Conservation (phyloP, 176 grass and related monocot genomes). For the Triticum monococcum region DNA sequence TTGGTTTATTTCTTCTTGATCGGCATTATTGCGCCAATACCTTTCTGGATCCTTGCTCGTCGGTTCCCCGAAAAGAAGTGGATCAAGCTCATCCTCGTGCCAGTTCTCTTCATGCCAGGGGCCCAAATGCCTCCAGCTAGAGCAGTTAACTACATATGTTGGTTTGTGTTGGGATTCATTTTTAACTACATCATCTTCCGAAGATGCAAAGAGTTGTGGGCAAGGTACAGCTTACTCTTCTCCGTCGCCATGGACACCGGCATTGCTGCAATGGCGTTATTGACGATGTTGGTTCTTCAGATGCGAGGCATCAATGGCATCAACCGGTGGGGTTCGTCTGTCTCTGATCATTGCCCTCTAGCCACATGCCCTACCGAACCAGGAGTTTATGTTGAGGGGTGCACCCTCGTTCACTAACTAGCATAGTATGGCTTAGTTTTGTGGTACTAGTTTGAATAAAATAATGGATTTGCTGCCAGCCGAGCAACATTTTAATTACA, state of each 20-base stretch:
- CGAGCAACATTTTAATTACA: no score
- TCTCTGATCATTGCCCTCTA: background rate
- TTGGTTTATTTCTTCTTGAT: background rate
- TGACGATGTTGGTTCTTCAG: background rate
- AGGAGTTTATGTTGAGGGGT: background rate
- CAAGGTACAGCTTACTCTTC: background rate
- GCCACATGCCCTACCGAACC: conserved; percentile 3
- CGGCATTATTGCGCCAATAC: background rate
- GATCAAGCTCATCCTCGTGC: background rate
- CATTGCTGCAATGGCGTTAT: background rate
- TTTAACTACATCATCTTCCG: background rate
- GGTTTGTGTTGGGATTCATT: background rate
- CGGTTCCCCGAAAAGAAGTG: conserved; percentile 5
- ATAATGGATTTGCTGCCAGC: no score
- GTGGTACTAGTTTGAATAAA: no score
- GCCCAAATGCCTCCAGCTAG: background rate
- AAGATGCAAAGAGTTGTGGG: background rate
- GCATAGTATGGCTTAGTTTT: background rate
- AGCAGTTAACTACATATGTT: background rate
- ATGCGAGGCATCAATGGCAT: background rate
- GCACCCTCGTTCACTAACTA: background rate
- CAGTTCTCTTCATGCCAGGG: background rate
- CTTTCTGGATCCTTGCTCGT: background rate
- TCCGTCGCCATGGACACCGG: background rate
- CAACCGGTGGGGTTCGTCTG: background rate